Percentiles rank a stretch among this genome's conserved stretches.
Evolutionary conservation across 164 flowering plant genomes (phyloP).

Genomic region (Vitis riparia): DNA sequence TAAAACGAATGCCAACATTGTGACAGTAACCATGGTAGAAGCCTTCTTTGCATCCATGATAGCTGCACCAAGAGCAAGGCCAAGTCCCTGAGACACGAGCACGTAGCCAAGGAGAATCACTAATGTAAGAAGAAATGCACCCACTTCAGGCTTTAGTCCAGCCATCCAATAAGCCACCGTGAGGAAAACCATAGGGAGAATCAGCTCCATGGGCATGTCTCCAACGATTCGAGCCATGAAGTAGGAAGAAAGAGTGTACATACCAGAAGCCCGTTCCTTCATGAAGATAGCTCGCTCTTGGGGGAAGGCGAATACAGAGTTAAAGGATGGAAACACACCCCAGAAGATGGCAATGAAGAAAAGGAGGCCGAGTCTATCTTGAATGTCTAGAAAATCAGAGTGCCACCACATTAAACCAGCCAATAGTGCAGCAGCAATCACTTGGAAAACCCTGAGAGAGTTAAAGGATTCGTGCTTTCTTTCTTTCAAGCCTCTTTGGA

Average conservation of each 20-base stretch:
- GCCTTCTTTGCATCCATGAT: slow-evolving; percentile 92
- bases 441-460: slow-evolving; percentile 70
- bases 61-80: slow-evolving; percentile 72
- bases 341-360: slow-evolving; percentile 84
- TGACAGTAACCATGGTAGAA: slow-evolving; percentile 67
- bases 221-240: slow-evolving; percentile 76
- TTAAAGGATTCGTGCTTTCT: slow-evolving; percentile 75
- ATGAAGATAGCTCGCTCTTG: slow-evolving; percentile 80
- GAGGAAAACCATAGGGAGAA: slow-evolving; percentile 66
- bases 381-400: slow-evolving; percentile 54
- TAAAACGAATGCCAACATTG: slow-evolving; percentile 77
- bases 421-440: slow-evolving; percentile 53
- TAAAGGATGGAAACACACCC: slow-evolving; percentile 84
- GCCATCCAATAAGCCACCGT: slow-evolving; percentile 70
- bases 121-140: slow-evolving; percentile 53
- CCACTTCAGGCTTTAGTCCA: slow-evolving; percentile 50
- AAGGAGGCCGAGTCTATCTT: slow-evolving; percentile 82
- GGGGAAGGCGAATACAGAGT: slow-evolving; percentile 75
- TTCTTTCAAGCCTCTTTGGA: slow-evolving; percentile 74
- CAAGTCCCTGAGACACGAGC: slow-evolving; percentile 86
- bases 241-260: slow-evolving; percentile 82
- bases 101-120: slow-evolving; percentile 62
- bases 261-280: slow-evolving; percentile 77
- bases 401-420: slow-evolving; percentile 92
- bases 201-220: slow-evolving; percentile 83